A percentile compares a stretch with the other conserved stretches of the same genome.
Conservation (phyloP, 148 eudicot genomes). For the Salicornia ramosissima region DNA sequence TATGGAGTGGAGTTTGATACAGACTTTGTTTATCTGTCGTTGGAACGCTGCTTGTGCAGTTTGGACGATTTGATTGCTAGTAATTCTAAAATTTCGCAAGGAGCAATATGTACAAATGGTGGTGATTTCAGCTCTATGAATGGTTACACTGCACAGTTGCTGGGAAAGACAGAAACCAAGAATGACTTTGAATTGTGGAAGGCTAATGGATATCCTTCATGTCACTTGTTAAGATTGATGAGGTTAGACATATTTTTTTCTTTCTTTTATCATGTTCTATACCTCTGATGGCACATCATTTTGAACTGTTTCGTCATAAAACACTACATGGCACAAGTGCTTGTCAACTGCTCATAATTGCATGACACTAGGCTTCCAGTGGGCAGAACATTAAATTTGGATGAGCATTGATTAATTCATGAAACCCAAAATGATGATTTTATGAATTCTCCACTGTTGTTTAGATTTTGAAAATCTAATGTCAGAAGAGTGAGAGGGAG, state of each 20-base stretch:
- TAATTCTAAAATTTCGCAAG: conserved; percentile 33
- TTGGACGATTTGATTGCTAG: conserved; percentile 56
- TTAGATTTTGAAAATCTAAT: no score
- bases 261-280: conserved; percentile 4
- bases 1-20: conserved; percentile 84
- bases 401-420: no score
- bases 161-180: conserved; percentile 32
- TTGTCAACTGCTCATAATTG: no score
- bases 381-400: no score
- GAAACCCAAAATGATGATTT: no score
- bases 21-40: conserved; percentile 75
- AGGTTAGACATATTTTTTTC: conserved; percentile 44
- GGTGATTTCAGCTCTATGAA: conserved; percentile 23
- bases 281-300: not conserved
- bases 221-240: conserved; percentile 70
- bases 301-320: not conserved
- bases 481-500: no score
- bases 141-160: conserved; percentile 34
- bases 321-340: no score
- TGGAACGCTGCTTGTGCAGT: conserved; percentile 88
- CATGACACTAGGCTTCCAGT: no score
- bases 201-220: conserved; percentile 74
- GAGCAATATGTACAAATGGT: conserved; percentile 13
- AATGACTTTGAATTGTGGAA: conserved; percentile 61
- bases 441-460: no score